Base-by-base conservation (phyloP, 1,284 basidiomycete species). In the Sphagnurus paluster region DNA sequence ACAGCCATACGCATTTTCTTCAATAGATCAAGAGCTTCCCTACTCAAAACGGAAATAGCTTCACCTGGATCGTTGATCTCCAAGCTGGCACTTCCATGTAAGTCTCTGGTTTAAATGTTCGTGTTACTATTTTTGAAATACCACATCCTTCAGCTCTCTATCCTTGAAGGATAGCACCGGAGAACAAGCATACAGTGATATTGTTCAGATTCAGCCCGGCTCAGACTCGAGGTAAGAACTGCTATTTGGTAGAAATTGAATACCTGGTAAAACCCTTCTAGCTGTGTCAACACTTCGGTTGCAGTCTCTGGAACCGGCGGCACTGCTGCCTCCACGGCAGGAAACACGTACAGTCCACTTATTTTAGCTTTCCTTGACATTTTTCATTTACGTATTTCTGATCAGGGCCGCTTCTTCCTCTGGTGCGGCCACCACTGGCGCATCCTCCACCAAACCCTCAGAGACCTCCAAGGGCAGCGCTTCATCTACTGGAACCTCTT, bases 41-140 rank as follows among this genome's bases (percentile, higher is more conserved):
- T 14, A 46, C 62, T 3, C 74, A 76, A 52, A 56, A 57, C 5
- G 75, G 69, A 1, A 79, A 66, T 10, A 64, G 60, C 29, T 57
- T 70, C 54, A 87, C 85, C 10, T 92, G 87, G 87, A 65, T 38
- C 11, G 82, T 82, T 40, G 73, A 87, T 62, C 58, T 90, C 17
- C 51, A 63, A 2, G 40, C 68, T 0, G 75, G 74, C 28, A 80
- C 78, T 24, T 56, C 64, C 32, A 68, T 90, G 88, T 90, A 60
- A 56, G 79, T 46, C 11, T 21, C 3, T 5, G 13, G 17, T 8
- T 11, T 7, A 40, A 21, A 35, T 5, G 26, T 8, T 8, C 29
- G 14, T 16, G 42, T 19, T 37, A 46, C 17, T n/a, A n/a, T n/a
- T n/a, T n/a, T n/a, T n/a, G n/a, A n/a, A n/a, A 50, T 49, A 14